These are phyloP conservation scores for Rhododendron ferrugineum DNA, from an alignment of 148 eudicot species.

Conservation along the genomic window DNA sequence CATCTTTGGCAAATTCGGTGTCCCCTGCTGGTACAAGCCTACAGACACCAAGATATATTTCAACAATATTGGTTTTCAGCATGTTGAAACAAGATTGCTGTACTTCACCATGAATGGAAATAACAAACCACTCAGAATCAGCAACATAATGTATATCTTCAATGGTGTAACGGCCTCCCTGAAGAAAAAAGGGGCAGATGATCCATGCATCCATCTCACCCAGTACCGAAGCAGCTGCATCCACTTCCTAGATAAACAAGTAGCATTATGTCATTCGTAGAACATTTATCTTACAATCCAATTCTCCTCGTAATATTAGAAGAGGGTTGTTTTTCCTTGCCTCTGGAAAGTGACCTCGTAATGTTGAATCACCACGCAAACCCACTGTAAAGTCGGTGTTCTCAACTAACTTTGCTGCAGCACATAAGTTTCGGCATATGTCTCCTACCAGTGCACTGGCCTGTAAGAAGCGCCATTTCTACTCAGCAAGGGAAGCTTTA, in stretches of 20 bases:
- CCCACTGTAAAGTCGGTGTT: slow-evolving; percentile 74
- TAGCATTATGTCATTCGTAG: slow-evolving; percentile 12
- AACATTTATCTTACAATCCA: slow-evolving; percentile 6
- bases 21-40: slow-evolving; percentile 99
- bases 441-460: slow-evolving; percentile 71
- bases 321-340: slow-evolving; percentile 31
- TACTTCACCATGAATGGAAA: not conserved
- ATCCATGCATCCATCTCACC: slow-evolving; percentile 96
- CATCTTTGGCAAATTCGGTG: slow-evolving; percentile 96
- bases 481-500: not conserved
- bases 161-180: slow-evolving; percentile 96
- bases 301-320: not conserved
- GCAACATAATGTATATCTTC: slow-evolving; percentile 92
- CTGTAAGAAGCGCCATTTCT: slow-evolving; percentile 37
- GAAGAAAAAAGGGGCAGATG: slow-evolving; percentile 98
- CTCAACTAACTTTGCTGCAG: slow-evolving; percentile 63
- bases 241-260: slow-evolving; percentile 61
- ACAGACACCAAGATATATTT: slow-evolving; percentile 12
- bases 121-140: slow-evolving; percentile 65
- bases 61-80: not conserved
- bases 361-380: slow-evolving; percentile 93
- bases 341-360: slow-evolving; percentile 98
- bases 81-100: not conserved
- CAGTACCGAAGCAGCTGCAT: slow-evolving; percentile 88
- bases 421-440: slow-evolving; percentile 63